Base-by-base conservation (phyloP, 2,329 filamentous ascomycete genomes). In the Macroventuria anomochaeta region DNA sequence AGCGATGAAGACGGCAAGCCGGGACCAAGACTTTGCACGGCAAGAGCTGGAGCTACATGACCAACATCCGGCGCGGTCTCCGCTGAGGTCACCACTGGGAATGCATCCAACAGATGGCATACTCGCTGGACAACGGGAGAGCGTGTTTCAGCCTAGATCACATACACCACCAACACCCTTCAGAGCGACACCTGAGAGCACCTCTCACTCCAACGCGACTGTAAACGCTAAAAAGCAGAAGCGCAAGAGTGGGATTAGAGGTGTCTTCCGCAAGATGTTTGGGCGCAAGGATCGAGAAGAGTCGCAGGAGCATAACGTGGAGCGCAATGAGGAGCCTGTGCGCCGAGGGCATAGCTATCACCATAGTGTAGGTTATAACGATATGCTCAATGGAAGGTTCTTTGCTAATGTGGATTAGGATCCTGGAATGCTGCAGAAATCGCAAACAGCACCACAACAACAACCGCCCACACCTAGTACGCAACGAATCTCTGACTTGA, bases 221-320 rank as follows among this genome's bases (percentile, higher is more conserved):
- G 47, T 58, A 41, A 42, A 23, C n/a, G 54, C 64, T 10, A 61
- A 68, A 28, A 72, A 68, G 63, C 70, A 69, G 58, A 70, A 73
- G 57, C 68, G 71, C 31, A 72, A 70, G 51, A 73, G 73, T 33
- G 70, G 72, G 7, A 61, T 76, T 21, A 58, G 69, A 29, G 64
- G 65, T 57, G 73, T 73, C 6, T 72, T 76, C 41, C 65, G 72
- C 3, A 73, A 73, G 46, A 75, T 76, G 68, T 75, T 76, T 47
- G 69, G 73, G 12, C 64, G 67, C 31, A 72, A 61, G 50, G 62
- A 64, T 26, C 68, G 64, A 13, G 68, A 72, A 10, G 64, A 67
- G 38, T 49, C 48, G 7, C 57, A 60, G 7, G 59, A 69, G 38
- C 55, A 53, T 12, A 62, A 67, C 17, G 61, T 28, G 7, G 48